These are phyloP conservation scores for Westerdykella sp. DNA, from an alignment of 2,329 filamentous ascomycete genomes.

Conservation along the genomic window DNA sequence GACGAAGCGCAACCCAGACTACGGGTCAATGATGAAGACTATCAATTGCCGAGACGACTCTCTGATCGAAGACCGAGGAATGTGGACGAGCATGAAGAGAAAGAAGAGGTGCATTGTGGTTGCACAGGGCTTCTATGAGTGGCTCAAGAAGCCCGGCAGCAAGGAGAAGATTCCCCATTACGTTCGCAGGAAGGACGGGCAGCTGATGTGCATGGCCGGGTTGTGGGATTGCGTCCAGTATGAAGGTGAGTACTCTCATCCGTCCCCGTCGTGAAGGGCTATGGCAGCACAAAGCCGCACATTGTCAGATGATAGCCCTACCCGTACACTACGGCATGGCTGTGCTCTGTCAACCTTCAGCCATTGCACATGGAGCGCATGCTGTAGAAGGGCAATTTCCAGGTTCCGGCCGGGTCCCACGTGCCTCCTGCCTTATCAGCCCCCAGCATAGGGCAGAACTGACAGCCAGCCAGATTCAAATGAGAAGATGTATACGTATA, in stretches of 20 bases:
- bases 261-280: neutral
- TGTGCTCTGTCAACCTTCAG: too few relatives aligned
- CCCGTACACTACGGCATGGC: neutral
- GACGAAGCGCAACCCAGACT: constrained; percentile 79
- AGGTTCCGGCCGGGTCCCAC: constrained; percentile 15
- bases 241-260: constrained; percentile 51
- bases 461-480: constrained; percentile 46
- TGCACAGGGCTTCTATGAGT: constrained; percentile 93
- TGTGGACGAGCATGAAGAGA: constrained; percentile 91
- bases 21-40: constrained; percentile 71
- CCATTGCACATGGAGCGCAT: constrained; percentile 1
- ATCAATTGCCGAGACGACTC: constrained; percentile 96
- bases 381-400: constrained; percentile 9
- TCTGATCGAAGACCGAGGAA: constrained; percentile 64
- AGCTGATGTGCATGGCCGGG: constrained; percentile 82
- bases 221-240: constrained; percentile 85
- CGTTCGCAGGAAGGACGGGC: constrained; percentile 72
- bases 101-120: constrained; percentile 81
- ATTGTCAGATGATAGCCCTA: neutral
- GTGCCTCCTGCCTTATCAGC: constrained; percentile 13
- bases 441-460: constrained; percentile 12
- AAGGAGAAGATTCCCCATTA: constrained; percentile 84
- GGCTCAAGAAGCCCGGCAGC: constrained; percentile 71
- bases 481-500: constrained; percentile 78
- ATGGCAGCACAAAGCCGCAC: neutral